A percentile compares a stretch with the other conserved stretches of the same genome.
These are phyloP conservation scores for Arxiozyma slooffiae DNA, from an alignment of 1,139 yeast genomes.

Conservation along the genomic window DNA sequence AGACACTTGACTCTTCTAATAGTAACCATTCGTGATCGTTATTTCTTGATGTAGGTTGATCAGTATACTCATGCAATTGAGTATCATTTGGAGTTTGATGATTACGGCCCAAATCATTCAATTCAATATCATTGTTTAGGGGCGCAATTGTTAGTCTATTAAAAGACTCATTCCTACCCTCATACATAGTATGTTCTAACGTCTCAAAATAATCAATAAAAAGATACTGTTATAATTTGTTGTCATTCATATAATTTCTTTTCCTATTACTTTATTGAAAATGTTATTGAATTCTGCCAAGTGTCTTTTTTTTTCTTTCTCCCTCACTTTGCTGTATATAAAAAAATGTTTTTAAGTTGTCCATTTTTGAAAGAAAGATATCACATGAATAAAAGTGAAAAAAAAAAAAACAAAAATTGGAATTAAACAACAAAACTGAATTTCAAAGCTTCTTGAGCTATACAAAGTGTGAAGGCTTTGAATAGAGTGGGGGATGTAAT, in stretches of 20 bases:
- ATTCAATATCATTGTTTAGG: neutral
- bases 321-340: neutral
- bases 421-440: too few species aligned
- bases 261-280: too few species aligned
- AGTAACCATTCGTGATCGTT: conserved; percentile 32
- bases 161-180: neutral
- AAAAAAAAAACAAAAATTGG: too few species aligned
- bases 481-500: neutral
- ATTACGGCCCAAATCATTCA: neutral
- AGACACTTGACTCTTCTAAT: conserved; percentile 34
- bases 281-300: too few species aligned
- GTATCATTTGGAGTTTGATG: neutral
- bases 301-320: too few species aligned
- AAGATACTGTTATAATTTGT: too few species aligned
- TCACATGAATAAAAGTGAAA: neutral
- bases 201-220: neutral
- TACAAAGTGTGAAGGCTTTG: neutral
- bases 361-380: neutral
- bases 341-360: too few species aligned
- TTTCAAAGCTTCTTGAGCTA: neutral
- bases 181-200: neutral
- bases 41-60: neutral
- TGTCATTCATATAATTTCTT: too few species aligned
- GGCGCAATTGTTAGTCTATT: neutral
- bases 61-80: neutral